Conservation (phyloP, 331 rosid species). For the Acacia concinna region DNA sequence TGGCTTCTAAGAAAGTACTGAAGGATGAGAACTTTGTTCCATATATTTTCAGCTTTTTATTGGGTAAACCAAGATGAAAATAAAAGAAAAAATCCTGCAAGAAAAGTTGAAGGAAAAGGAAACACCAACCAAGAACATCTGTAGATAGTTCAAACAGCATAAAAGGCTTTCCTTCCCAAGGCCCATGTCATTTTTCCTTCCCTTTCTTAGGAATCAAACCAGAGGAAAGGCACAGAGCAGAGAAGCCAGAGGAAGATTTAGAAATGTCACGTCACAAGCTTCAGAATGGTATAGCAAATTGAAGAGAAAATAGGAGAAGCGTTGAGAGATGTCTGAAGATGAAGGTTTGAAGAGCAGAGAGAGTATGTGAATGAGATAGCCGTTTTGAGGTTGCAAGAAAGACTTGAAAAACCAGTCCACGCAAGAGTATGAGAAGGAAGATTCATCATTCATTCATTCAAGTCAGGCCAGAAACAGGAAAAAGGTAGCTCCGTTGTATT, state of each 20-base stretch:
- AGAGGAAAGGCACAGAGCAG: neutral
- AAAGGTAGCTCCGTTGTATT: neutral
- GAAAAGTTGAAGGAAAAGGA: neutral
- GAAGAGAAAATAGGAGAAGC: neutral
- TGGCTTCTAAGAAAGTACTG: conserved; percentile 26
- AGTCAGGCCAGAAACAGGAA: neutral
- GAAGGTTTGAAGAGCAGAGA: neutral
- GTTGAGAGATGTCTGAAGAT: neutral
- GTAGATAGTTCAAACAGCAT: neutral
- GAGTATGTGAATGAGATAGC: neutral
- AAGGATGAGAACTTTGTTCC: neutral
- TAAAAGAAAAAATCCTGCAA: neutral
- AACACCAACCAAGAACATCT: conserved; percentile 22
- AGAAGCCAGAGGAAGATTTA: neutral
- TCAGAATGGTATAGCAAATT: neutral
- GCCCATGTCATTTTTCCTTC: too few species aligned
- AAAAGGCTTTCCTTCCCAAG: neutral
- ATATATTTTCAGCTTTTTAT: neutral
- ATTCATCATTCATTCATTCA: neutral
- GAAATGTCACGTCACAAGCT: neutral
- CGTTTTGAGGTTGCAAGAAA: neutral
- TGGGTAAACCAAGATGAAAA: neutral
- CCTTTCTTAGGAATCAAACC: conserved; percentile 14
- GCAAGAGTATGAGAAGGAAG: neutral
- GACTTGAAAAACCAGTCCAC: neutral